Percentiles rank a stretch among this genome's conserved stretches.
Conservation (phyloP, 352 stramenopile species). For the Pythium aquatile region DNA sequence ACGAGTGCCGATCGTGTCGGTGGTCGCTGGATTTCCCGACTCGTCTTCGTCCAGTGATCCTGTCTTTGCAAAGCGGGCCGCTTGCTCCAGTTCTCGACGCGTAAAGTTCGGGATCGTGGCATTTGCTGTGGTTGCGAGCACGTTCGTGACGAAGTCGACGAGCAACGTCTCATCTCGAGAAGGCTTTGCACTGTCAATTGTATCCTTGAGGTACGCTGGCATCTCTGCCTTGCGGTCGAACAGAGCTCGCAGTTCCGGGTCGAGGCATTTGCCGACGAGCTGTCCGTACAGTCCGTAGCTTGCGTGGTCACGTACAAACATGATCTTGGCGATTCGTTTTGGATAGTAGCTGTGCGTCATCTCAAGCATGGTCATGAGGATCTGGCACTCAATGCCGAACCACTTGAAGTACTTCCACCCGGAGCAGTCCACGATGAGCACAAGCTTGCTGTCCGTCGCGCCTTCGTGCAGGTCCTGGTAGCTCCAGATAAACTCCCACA, state of each 20-base stretch:
- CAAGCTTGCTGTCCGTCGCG: slow-evolving; percentile 30
- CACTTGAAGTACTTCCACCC: slow-evolving; percentile 30
- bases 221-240: slow-evolving; percentile 1
- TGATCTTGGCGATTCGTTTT: slow-evolving; percentile 24
- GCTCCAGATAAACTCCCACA: slow-evolving; percentile 52
- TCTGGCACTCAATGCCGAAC: slow-evolving; percentile 27
- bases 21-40: background rate
- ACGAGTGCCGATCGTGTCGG: slow-evolving; percentile 17
- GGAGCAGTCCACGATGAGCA: slow-evolving; percentile 33
- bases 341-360: slow-evolving; percentile 32
- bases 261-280: slow-evolving; percentile 7
- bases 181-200: background rate
- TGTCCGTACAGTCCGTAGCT: slow-evolving; percentile 22
- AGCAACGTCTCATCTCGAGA: slow-evolving; percentile 30
- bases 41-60: slow-evolving; percentile 23
- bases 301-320: slow-evolving; percentile 20
- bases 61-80: slow-evolving; percentile 29
- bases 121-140: slow-evolving; percentile 32
- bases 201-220: background rate
- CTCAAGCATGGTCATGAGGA: slow-evolving; percentile 29
- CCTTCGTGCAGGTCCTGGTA: slow-evolving; percentile 36
- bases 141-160: slow-evolving; percentile 28
- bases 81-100: slow-evolving; percentile 35
- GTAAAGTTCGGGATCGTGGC: slow-evolving; percentile 35
- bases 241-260: slow-evolving; percentile 10